Evolutionary conservation across 1,284 basidiomycete genomes (phyloP).

Genomic region (Cutaneotrichosporon curvatum): DNA sequence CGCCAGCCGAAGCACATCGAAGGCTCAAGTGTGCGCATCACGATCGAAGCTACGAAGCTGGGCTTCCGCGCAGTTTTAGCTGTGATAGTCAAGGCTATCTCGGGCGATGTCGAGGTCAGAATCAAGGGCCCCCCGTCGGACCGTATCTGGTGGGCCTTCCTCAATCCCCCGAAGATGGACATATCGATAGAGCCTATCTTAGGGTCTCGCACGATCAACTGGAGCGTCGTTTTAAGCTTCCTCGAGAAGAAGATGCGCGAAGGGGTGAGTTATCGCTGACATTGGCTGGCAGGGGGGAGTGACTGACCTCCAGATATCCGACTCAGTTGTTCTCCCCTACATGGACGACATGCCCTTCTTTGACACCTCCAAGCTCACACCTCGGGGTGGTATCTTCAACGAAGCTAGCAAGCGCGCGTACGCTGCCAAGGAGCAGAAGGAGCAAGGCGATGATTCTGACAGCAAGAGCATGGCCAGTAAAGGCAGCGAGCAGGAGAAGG

Average conservation of each 20-base stretch:
- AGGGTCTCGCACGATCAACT: slow-evolving; percentile 56
- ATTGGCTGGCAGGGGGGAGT: background rate
- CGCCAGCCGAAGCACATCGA: slow-evolving; percentile 21
- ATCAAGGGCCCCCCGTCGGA: slow-evolving; percentile 94
- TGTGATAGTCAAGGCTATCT: slow-evolving; percentile 71
- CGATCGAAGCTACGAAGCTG: slow-evolving; percentile 74
- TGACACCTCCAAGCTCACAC: slow-evolving; percentile 59
- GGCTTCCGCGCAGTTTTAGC: slow-evolving; percentile 82
- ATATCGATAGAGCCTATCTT: slow-evolving; percentile 87
- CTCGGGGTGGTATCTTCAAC: slow-evolving; percentile 84
- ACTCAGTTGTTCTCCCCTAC: slow-evolving; percentile 90
- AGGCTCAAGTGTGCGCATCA: slow-evolving; percentile 79
- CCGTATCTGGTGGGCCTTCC: slow-evolving; percentile 96
- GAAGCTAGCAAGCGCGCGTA: slow-evolving; percentile 53
- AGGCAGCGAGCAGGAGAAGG: background rate
- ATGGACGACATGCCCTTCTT: slow-evolving; percentile 98
- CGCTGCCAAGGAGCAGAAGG: background rate
- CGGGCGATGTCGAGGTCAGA: slow-evolving; percentile 82
- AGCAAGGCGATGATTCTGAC: background rate
- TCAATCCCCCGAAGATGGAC: slow-evolving; percentile 81
- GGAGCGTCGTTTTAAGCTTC: slow-evolving; percentile 71
- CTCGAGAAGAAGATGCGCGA: slow-evolving; percentile 85
- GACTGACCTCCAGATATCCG: slow-evolving; percentile 60
- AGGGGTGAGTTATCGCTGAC: slow-evolving; percentile 67
- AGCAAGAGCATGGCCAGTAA: background rate